Evolutionary conservation across 2,329 filamentous ascomycete species (phyloP).

Genomic region (Lachnellula arida): DNA sequence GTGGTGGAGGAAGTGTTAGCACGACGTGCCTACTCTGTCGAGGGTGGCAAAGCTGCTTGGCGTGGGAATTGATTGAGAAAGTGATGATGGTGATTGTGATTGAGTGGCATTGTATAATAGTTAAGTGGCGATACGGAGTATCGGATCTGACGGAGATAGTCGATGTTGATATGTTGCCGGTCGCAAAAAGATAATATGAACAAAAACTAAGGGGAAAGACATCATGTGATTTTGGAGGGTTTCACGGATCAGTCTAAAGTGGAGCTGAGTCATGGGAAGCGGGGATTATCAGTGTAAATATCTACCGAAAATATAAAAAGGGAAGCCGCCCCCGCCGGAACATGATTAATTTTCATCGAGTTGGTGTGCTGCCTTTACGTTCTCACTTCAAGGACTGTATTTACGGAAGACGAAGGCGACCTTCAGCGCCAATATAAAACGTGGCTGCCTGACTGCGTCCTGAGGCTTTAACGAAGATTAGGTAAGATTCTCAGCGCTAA

Average conservation of each 20-base stretch:
- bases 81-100: too few species aligned
- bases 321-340: conserved; percentile 12
- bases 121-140: conserved; percentile 5
- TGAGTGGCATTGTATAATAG: conserved; percentile 18
- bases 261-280: conserved; percentile 26
- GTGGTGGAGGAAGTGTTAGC: conserved; percentile 65
- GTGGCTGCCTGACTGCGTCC: neutral
- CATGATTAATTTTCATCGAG: conserved; percentile 11
- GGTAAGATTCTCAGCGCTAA: neutral
- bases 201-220: conserved; percentile 6
- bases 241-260: conserved; percentile 9
- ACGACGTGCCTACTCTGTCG: conserved; percentile 52
- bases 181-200: conserved; percentile 17
- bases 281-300: conserved; percentile 12
- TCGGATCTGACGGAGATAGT: conserved; percentile 6
- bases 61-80: neutral
- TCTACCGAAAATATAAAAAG: conserved; percentile 26
- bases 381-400: neutral
- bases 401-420: neutral
- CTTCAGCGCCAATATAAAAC: neutral
- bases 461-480: neutral
- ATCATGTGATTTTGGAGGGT: conserved; percentile 25
- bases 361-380: conserved; percentile 23
- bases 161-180: conserved; percentile 14
- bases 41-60: conserved; percentile 35